phyloP scores from a whole-genome alignment of 805 yeast genomes.

The Hanseniaspora clermontiae region DNA sequence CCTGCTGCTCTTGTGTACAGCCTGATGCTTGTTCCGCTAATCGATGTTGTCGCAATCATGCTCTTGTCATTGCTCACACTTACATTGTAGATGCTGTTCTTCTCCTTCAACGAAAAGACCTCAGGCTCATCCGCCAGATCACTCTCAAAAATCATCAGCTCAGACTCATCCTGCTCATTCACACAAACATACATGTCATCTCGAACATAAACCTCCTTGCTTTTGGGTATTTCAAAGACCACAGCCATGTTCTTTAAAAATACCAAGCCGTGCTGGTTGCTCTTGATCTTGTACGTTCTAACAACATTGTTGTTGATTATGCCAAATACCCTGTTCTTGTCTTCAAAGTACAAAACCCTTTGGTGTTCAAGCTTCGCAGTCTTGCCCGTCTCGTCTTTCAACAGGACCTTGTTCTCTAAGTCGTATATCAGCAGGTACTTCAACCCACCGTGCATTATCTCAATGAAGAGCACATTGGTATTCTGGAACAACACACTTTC shows the following conservation, averaged over 20 bases:
- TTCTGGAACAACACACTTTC: constrained; percentile 1
- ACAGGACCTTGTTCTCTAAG: not conserved
- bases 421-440: constrained; percentile 1
- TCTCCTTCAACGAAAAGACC: not conserved
- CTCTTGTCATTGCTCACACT: not conserved
- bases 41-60: not conserved
- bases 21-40: not conserved
- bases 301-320: not conserved
- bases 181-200: not conserved
- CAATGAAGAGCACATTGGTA: constrained; percentile 1
- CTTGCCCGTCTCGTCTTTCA: not conserved
- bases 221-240: not conserved
- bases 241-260: not conserved
- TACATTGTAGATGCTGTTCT: not conserved
- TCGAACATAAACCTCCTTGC: not conserved
- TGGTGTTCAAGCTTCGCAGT: not conserved
- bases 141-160: not conserved
- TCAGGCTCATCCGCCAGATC: not conserved
- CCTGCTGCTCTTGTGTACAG: not conserved
- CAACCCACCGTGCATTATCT: not conserved
- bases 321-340: not conserved
- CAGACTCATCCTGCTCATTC: not conserved
- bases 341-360: not conserved
- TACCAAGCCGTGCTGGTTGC: not conserved
- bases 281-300: not conserved